Conservation (phyloP, 2,329 filamentous ascomycete species). For the Phyllosticta citrichinensis region DNA sequence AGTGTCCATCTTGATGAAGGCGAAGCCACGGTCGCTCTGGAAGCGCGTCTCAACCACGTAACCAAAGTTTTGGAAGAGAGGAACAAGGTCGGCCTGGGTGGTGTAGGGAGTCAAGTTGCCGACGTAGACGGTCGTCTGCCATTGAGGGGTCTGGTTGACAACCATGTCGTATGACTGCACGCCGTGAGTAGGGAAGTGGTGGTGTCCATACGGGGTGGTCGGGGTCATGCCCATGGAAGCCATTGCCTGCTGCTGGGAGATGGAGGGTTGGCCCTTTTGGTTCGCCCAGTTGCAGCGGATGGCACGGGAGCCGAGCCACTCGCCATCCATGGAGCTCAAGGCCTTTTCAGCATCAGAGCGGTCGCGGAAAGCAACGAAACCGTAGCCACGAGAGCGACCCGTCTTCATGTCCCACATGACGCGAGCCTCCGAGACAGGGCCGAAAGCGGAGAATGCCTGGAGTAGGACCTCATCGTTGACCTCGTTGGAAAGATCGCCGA, state of each 20-base stretch:
- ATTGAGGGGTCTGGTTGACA: constrained; percentile 83
- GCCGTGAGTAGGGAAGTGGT: constrained; percentile 95
- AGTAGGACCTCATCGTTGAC: constrained; percentile 93
- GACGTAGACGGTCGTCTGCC: constrained; percentile 98
- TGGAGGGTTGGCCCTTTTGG: constrained; percentile 98
- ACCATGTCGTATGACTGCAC: constrained; percentile 98
- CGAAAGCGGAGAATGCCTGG: constrained; percentile 93
- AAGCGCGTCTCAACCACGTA: constrained; percentile 96
- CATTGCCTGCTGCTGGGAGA: constrained; percentile 96
- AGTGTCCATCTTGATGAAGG: constrained; percentile 98
- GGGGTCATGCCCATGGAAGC: constrained; percentile 96
- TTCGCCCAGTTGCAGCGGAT: constrained; percentile 99
- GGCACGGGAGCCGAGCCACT: constrained; percentile 95
- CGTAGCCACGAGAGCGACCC: constrained; percentile 90
- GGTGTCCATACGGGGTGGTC: constrained; percentile 89
- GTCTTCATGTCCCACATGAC: constrained; percentile 99
- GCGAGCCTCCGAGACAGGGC: constrained; percentile 89
- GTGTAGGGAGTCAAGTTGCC: constrained; percentile 97
- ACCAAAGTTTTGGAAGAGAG: constrained; percentile 96
- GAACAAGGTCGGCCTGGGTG: constrained; percentile 91
- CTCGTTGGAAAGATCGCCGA: constrained; percentile 94
- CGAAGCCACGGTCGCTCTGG: constrained; percentile 94
- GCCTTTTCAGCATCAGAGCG: constrained; percentile 91
- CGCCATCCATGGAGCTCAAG: constrained; percentile 93
- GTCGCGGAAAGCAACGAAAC: constrained; percentile 95